A percentile compares a stretch with the other conserved stretches of the same genome.
Conservation (phyloP, 208 protist species). For the Leptomonas seymouri region DNA sequence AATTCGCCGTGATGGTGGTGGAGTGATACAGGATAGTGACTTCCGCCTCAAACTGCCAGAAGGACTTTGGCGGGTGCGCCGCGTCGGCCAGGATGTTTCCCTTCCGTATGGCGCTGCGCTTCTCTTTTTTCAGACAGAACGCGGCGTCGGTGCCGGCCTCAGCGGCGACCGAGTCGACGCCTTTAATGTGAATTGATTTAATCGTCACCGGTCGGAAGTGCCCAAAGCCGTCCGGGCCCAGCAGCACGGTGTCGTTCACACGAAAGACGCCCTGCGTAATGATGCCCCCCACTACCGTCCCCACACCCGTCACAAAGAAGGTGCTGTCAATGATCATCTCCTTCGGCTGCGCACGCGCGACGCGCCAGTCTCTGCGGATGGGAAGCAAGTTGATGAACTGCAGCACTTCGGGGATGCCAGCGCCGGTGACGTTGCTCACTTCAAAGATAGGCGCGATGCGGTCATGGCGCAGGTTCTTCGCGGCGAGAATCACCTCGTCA, state of each 20-base stretch:
- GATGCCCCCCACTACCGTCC: constrained; percentile 96
- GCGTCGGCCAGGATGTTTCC: constrained; percentile 92
- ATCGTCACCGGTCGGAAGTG: constrained; percentile 89
- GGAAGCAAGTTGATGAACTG: constrained; percentile 94
- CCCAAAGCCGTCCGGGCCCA: constrained; percentile 94
- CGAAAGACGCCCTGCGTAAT: constrained; percentile 91
- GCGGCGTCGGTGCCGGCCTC: constrained; percentile 91
- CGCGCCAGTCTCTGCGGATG: constrained; percentile 89
- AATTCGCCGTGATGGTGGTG: constrained; percentile 97
- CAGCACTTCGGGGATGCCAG: constrained; percentile 82
- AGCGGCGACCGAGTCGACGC: constrained; percentile 80
- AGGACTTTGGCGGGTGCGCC: constrained; percentile 62
- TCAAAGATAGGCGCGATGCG: constrained; percentile 92
- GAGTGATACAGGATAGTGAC: constrained; percentile 97
- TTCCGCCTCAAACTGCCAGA: constrained; percentile 97
- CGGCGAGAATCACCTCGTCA: constrained; percentile 93
- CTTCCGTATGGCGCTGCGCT: constrained; percentile 93
- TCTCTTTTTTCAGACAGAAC: constrained; percentile 96
- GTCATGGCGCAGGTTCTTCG: constrained; percentile 92
- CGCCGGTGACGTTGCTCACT: constrained; percentile 95
- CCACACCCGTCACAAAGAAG: constrained; percentile 95
- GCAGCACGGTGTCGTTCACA: constrained; percentile 91
- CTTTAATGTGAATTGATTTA: constrained; percentile 96
- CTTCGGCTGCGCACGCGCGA: constrained; percentile 55
- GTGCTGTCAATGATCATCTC: constrained; percentile 93